Base-by-base conservation (phyloP, 352 stramenopile genomes). In the Vaucheria bursata region DNA sequence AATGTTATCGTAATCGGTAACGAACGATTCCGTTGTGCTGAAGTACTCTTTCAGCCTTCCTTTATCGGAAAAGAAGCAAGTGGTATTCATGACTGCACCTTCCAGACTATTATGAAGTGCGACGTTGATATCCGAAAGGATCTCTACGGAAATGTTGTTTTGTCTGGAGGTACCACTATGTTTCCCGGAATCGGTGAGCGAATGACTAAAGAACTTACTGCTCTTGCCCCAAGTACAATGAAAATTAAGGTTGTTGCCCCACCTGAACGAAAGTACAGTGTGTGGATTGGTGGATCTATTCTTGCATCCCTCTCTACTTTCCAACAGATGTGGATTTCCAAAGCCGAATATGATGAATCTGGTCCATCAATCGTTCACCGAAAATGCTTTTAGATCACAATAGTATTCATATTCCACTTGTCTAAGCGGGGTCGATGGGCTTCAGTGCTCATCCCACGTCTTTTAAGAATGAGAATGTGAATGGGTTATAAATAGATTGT, bases 291-390 rank as follows among this genome's bases (percentile, higher is more conserved):
- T 29, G 91, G 91, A 18, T 94, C 89, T 36, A 93, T 96, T 85
- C 89, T 96, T 49, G 91, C 88, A 6, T 94, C 89, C 8, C 82
- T 96, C 1, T 74, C 90, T 18, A 94, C 91, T 25, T 95, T 94
- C 76, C 29, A 32, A 1, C 77, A 75, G 80, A 97, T 98, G 91
- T 97, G 93, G 92, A 96, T 98, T 83, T 96, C 93, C 52, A 97
- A 96, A 85, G 90, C 88, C 69, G 95, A 98, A 86, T 98, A 98
- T 85, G 95, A 98, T 69, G 95, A 98, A 86, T 92, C 93, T 79
- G 95, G 95, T n/a, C 85, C 92, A 75, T 91, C 88, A 34, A 97
- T 98, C 85, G 87, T 99, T 35, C 94, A 98, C 88, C 89, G 93
- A 71, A 50, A 50, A 50, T 50, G 39, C 39, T 50, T 50, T 5